Base-by-base conservation (phyloP, 495 filamentous ascomycete genomes). In the Penicillium chermesinum region DNA sequence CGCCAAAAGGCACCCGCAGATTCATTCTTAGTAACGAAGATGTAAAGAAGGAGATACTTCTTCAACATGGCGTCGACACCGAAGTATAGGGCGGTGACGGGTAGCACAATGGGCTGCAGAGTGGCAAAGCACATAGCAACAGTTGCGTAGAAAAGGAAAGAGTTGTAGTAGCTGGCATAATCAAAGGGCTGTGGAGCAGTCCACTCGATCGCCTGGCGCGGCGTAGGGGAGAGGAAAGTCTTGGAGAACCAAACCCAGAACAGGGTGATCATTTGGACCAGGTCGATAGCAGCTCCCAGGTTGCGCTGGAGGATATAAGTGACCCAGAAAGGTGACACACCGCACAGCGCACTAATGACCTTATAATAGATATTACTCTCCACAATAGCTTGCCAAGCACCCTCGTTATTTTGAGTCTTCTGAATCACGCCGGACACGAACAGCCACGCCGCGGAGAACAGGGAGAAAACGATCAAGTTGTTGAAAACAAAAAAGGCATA, bases 401-500 rank as follows among this genome's bases (percentile, higher is more conserved):
- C 70, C 19, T 72, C 59, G 15, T 79, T 67, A 0, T 73, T 69
- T 2, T 74, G 59, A 17, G 65, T 64, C 32, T 79, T 75, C 14
- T 75, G 61, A 47, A 94, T 72, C 44, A 93, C 82, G 7, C 69
- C 74, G 0, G 81, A 58, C 12, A 88, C 70, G 55, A 88, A 88
- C 2, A 67, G 74, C 84, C 87, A 96, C 8, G 88, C 66, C 12
- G 86, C 83, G 1, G 79, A 77, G 67, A 99, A 99, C 14, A 95
- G 68, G 15, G 90, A 94, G 70, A 96, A 96, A 48, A 97, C 83
- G 56, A 97, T 67, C 38, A 97, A 70, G 62, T 97, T 96, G 74
- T 99, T 99, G 78, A 99, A 88, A 38, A 97, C 81, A 70, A 97
- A 97, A 69, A 99, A 99, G 12, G 88, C 76, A 64, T 96, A 99